Percentiles rank a stretch among this genome's conserved stretches.
Evolutionary conservation across 2,329 filamentous ascomycete species (phyloP).

Genomic region (Aspergillus piperis): DNA sequence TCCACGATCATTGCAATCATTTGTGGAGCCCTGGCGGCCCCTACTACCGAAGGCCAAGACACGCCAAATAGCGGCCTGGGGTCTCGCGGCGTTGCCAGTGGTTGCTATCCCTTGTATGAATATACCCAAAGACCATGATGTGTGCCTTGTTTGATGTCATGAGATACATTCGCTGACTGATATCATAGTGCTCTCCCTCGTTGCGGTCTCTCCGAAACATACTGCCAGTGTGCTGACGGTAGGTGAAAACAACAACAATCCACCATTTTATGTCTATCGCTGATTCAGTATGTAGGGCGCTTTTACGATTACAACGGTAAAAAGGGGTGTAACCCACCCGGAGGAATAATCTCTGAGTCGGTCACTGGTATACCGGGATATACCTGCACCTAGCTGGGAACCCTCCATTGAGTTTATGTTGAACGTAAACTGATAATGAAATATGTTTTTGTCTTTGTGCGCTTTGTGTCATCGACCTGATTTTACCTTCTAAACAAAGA

Average conservation of each 20-base stretch:
- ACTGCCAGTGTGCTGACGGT: conserved; percentile 1
- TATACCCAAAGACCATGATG: no score
- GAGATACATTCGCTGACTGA: not conserved
- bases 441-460: no score
- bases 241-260: not conserved
- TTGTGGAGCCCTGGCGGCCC: not conserved
- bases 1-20: not conserved
- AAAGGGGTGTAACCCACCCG: not conserved
- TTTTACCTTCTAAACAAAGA: no score
- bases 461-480: no score
- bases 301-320: not conserved
- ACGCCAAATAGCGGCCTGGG: not conserved
- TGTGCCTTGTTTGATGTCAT: no score
- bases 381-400: not conserved
- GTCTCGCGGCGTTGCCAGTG: not conserved
- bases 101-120: not conserved
- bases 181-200: not conserved
- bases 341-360: not conserved
- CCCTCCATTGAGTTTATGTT: no score
- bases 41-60: not conserved
- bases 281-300: not conserved
- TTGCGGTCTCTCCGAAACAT: not conserved
- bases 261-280: not conserved
- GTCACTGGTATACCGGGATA: not conserved
- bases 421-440: no score